Conservation (phyloP, 2,329 filamentous ascomycete species). For the Fusarium brevicatenulatum region DNA sequence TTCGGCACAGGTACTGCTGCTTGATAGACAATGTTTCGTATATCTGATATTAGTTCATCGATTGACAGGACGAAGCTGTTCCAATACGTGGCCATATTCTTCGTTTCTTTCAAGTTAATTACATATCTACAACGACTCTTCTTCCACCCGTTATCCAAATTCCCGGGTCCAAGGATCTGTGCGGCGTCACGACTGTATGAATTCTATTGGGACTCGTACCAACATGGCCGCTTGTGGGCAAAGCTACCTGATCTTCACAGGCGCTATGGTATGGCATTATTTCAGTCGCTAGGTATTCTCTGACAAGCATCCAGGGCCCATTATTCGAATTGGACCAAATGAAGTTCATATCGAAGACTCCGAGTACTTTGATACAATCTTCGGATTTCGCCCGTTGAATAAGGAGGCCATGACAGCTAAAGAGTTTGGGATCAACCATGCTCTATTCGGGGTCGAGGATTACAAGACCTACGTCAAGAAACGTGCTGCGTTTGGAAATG, state of each 20-base stretch:
- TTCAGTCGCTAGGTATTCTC: neutral
- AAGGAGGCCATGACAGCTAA: conserved; percentile 14
- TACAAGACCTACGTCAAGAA: conserved; percentile 1
- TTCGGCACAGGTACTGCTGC: too few species aligned
- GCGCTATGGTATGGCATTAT: neutral
- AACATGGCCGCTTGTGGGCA: conserved; percentile 1
- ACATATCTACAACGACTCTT: neutral
- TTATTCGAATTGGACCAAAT: neutral
- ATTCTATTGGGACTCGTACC: conserved; percentile 2
- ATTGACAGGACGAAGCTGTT: neutral
- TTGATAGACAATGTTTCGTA: neutral
- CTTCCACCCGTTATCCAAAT: neutral
- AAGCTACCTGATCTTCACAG: neutral
- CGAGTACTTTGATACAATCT: conserved; percentile 4
- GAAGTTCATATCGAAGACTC: conserved; percentile 10
- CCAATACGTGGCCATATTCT: neutral
- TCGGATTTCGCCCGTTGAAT: conserved; percentile 7
- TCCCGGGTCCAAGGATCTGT: neutral
- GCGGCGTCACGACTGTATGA: neutral
- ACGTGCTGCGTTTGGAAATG: neutral
- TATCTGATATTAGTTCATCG: neutral
- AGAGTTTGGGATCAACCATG: conserved; percentile 5
- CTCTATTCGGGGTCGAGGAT: neutral
- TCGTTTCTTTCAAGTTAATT: neutral
- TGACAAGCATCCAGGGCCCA: neutral